These are phyloP conservation scores for Crithidia acanthocephali DNA, from an alignment of 208 protist genomes.

Conservation along the genomic window DNA sequence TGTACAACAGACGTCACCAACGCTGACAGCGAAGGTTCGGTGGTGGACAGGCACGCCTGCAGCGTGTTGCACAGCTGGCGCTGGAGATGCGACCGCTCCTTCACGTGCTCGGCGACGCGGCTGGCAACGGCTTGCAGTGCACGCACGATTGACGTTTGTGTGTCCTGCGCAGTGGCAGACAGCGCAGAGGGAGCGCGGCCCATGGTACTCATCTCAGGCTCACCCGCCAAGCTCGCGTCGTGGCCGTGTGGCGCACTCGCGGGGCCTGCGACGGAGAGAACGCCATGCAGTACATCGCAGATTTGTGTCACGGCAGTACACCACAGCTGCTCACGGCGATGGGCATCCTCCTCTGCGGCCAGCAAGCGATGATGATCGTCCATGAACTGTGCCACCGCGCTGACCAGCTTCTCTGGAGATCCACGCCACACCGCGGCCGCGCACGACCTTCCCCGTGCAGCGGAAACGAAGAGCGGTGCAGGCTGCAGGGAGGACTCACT, in stretches of 20 bases:
- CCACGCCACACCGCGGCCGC: background rate
- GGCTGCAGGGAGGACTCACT: background rate
- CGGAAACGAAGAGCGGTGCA: background rate
- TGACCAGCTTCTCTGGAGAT: background rate
- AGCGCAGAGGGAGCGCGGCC: background rate
- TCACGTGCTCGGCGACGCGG: background rate
- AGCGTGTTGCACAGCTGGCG: background rate
- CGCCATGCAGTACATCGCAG: background rate
- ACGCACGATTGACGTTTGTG: background rate
- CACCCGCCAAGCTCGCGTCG: background rate
- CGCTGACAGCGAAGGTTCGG: background rate
- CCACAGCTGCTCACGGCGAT: background rate
- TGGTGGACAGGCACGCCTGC: slow-evolving; percentile 18
- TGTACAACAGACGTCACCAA: slow-evolving; percentile 10
- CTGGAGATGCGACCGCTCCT: background rate
- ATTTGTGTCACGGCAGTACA: background rate
- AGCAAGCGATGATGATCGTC: background rate
- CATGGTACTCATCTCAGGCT: background rate
- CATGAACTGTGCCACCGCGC: background rate
- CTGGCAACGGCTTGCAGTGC: background rate
- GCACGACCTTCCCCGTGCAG: background rate
- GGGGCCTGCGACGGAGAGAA: background rate
- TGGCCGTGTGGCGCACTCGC: background rate
- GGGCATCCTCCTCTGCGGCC: background rate
- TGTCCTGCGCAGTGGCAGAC: background rate